Evolutionary conservation across 805 yeast species (phyloP).

Genomic region (Tetrapisispora nanseiensis): DNA sequence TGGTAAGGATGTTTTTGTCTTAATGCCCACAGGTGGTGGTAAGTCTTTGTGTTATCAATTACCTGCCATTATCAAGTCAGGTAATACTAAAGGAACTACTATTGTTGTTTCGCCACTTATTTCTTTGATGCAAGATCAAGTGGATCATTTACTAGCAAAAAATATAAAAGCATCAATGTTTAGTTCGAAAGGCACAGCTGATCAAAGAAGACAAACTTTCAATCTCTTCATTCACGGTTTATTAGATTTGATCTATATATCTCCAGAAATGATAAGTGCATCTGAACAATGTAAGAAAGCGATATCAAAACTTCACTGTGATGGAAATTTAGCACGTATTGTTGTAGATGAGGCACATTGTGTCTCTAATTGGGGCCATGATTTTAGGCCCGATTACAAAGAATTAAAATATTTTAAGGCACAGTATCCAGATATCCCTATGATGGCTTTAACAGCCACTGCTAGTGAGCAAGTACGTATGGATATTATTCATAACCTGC

Average conservation of each 20-base stretch:
- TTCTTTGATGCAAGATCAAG: slow-evolving; percentile 96
- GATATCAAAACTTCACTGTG: slow-evolving; percentile 46
- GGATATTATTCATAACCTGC: slow-evolving; percentile 76
- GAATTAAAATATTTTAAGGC: slow-evolving; percentile 63
- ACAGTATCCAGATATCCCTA: slow-evolving; percentile 69
- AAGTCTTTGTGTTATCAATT: slow-evolving; percentile 91
- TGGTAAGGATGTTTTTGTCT: slow-evolving; percentile 83
- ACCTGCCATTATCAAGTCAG: slow-evolving; percentile 76
- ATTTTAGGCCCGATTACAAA: slow-evolving; percentile 92
- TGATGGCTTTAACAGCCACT: slow-evolving; percentile 95
- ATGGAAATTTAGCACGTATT: slow-evolving; percentile 60
- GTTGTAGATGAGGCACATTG: slow-evolving; percentile 98
- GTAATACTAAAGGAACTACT: slow-evolving; percentile 73
- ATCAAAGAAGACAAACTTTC: slow-evolving; percentile 54
- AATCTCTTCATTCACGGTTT: slow-evolving; percentile 54
- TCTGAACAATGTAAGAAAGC: slow-evolving; percentile 59
- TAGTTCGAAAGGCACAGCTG: slow-evolving; percentile 60
- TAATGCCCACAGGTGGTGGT: slow-evolving; percentile 99
- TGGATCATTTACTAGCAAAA: slow-evolving; percentile 59
- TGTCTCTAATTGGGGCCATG: slow-evolving; percentile 98
- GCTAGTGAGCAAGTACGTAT: slow-evolving; percentile 83
- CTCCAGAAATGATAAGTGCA: slow-evolving; percentile 89
- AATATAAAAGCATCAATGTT: slow-evolving; percentile 81
- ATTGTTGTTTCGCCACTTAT: slow-evolving; percentile 90
- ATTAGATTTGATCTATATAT: slow-evolving; percentile 69